Evolutionary conservation across 495 filamentous ascomycete species (phyloP).

Genomic region (Sphaerosporella brunnea): DNA sequence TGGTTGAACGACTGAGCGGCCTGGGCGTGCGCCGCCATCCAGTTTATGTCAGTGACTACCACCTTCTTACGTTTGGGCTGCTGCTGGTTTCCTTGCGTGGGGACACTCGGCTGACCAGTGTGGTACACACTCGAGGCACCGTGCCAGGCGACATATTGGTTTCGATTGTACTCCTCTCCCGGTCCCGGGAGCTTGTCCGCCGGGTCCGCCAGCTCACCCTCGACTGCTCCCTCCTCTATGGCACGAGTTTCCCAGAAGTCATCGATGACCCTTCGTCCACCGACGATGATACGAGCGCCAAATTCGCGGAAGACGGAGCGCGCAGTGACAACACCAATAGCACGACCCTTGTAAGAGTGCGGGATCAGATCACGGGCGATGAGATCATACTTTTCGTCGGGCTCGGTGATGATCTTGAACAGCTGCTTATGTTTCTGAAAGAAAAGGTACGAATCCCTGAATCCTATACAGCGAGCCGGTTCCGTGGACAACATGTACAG

Average conservation of each 20-base stretch:
- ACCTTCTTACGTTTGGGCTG: slow-evolving; percentile 57
- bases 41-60: slow-evolving; percentile 87
- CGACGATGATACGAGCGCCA: slow-evolving; percentile 81
- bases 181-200: slow-evolving; percentile 53
- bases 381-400: slow-evolving; percentile 79
- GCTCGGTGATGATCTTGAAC: slow-evolving; percentile 88
- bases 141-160: slow-evolving; percentile 96
- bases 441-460: slow-evolving; percentile 93
- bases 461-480: slow-evolving; percentile 87
- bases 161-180: slow-evolving; percentile 71
- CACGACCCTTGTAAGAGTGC: slow-evolving; percentile 92
- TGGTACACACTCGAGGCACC: slow-evolving; percentile 92
- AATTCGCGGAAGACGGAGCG: slow-evolving; percentile 95
- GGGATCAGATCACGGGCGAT: slow-evolving; percentile 90
- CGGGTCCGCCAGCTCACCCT: slow-evolving; percentile 80
- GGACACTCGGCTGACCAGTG: slow-evolving; percentile 57
- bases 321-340: slow-evolving; percentile 92
- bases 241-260: slow-evolving; percentile 76
- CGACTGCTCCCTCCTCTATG: slow-evolving; percentile 58
- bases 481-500: slow-evolving; percentile 98
- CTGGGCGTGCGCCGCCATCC: slow-evolving; percentile 86
- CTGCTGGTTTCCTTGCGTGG: slow-evolving; percentile 40
- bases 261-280: slow-evolving; percentile 65
- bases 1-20: slow-evolving; percentile 82
- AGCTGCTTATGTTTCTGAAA: slow-evolving; percentile 92